These are phyloP conservation scores for Remersonia thermophila DNA, from an alignment of 2,329 filamentous ascomycete species.

Conservation along the genomic window DNA sequence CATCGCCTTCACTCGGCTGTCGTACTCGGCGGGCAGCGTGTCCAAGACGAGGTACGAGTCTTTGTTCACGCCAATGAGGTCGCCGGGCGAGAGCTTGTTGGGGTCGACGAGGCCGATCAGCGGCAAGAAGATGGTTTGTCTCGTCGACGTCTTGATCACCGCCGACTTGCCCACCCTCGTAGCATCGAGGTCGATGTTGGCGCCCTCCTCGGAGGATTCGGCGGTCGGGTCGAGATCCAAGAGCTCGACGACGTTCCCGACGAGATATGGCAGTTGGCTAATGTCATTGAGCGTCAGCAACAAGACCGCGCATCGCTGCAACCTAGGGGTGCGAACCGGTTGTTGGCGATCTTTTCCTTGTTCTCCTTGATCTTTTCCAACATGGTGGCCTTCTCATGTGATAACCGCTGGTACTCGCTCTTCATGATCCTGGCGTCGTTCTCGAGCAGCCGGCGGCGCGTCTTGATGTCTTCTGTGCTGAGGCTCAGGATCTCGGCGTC, in stretches of 20 bases:
- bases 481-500: constrained; percentile 89
- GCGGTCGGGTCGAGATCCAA: constrained; percentile 92
- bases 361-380: constrained; percentile 99
- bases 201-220: constrained; percentile 92
- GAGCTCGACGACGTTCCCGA: constrained; percentile 95
- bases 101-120: constrained; percentile 95
- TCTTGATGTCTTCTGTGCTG: constrained; percentile 89
- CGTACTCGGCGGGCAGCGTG: constrained; percentile 93
- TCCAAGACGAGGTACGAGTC: constrained; percentile 96
- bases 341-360: constrained; percentile 97
- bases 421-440: constrained; percentile 98
- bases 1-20: constrained; percentile 98
- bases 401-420: constrained; percentile 87
- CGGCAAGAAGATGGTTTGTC: constrained; percentile 96
- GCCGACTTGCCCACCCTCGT: constrained; percentile 95
- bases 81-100: constrained; percentile 84
- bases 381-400: constrained; percentile 93
- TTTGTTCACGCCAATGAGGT: constrained; percentile 97
- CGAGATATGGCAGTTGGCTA: constrained; percentile 94
- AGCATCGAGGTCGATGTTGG: constrained; percentile 96
- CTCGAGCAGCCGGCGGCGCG: constrained; percentile 80
- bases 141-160: constrained; percentile 97
- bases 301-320: no score
- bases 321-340: constrained; percentile 52
- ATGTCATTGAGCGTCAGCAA: neutral